Percentiles rank a stretch among this genome's conserved stretches.
These are phyloP conservation scores for Aspergillus avenaceus DNA, from an alignment of 495 filamentous ascomycete genomes.

Conservation along the genomic window DNA sequence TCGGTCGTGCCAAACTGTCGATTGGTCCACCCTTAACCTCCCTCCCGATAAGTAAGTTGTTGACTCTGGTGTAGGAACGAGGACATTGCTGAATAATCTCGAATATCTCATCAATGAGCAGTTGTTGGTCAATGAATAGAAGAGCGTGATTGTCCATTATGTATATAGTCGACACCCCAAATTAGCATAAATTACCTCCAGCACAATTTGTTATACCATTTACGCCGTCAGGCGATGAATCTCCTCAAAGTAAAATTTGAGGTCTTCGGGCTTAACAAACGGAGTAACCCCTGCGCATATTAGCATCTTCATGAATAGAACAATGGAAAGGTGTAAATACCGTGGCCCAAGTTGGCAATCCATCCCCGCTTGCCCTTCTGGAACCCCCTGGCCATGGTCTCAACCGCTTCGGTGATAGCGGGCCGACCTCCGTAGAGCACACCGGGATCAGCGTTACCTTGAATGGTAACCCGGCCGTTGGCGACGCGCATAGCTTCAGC, in stretches of 20 bases:
- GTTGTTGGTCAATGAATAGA: neutral
- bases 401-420: conserved; percentile 73
- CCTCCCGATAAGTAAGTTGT: neutral
- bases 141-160: neutral
- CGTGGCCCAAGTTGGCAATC: conserved; percentile 88
- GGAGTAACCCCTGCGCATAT: conserved; percentile 72
- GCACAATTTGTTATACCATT: conserved; percentile 1
- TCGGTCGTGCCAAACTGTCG: neutral
- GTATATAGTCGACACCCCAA: conserved; percentile 9
- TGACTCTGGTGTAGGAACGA: conserved; percentile 55
- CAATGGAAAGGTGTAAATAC: conserved; percentile 37
- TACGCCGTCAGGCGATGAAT: conserved; percentile 60
- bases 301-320: conserved; percentile 12
- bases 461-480: conserved; percentile 70
- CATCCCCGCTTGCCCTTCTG: conserved; percentile 80
- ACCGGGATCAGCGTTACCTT: conserved; percentile 95
- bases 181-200: conserved; percentile 7
- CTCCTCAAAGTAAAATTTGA: conserved; percentile 92
- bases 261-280: conserved; percentile 84
- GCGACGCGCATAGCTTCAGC: conserved; percentile 76
- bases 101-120: conserved; percentile 9
- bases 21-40: neutral
- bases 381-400: conserved; percentile 84
- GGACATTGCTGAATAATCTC: conserved; percentile 63
- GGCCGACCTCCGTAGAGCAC: conserved; percentile 79